Evolutionary conservation across 768 basidiomycete species (phyloP).

Genomic region (Collybia mongolica): DNA sequence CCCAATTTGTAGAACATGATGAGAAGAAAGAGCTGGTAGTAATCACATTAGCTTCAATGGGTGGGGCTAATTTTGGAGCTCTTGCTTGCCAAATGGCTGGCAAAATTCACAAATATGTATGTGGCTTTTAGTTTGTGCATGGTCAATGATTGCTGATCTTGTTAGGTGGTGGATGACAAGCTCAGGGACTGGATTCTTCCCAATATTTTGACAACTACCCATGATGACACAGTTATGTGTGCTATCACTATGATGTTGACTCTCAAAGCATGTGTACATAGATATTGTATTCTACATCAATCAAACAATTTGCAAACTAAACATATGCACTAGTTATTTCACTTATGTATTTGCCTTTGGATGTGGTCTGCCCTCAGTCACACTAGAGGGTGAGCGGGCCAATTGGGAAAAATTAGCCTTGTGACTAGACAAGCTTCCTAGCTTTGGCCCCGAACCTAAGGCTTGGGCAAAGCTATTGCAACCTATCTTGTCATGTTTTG

Average conservation of each 20-base stretch:
- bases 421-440: constrained; percentile 36
- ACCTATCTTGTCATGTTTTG: constrained; percentile 35
- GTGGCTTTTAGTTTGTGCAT: background rate
- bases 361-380: constrained; percentile 45
- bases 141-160: no score
- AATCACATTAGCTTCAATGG: constrained; percentile 7
- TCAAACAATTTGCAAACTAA: background rate
- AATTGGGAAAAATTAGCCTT: constrained; percentile 19
- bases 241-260: constrained; percentile 42
- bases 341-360: constrained; percentile 23
- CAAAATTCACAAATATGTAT: constrained; percentile 23
- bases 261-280: constrained; percentile 24
- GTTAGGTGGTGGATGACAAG: constrained; percentile 16
- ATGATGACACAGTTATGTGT: constrained; percentile 32
- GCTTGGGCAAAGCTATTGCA: constrained; percentile 39
- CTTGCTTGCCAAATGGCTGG: constrained; percentile 21
- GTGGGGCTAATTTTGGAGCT: constrained; percentile 19
- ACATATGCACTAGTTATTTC: constrained; percentile 27
- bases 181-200: constrained; percentile 41
- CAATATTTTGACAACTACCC: constrained; percentile 42
- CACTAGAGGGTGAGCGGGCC: constrained; percentile 36
- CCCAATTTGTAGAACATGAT: constrained; percentile 25
- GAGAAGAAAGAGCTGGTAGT: constrained; percentile 20
- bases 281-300: background rate
- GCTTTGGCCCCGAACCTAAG: constrained; percentile 28